Conservation (phyloP, 345 rosid genomes). For the Syzygium oleosum region DNA sequence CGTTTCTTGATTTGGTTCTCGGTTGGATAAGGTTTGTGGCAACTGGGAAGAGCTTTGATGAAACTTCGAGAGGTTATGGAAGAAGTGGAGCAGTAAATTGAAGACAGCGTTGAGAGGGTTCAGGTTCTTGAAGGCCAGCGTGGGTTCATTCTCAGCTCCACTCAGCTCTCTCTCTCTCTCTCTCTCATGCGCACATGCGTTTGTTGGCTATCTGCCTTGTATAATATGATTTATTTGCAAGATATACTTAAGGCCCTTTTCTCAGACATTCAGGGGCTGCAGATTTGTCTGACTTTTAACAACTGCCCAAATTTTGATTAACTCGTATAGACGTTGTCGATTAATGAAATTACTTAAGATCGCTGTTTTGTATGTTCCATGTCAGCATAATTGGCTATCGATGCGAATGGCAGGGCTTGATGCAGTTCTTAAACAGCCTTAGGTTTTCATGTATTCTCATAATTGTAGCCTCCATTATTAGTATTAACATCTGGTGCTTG, state of each 20-base stretch:
- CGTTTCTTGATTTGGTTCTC: neutral
- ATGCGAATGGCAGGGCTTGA: too few relatives aligned
- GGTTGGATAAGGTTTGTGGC: constrained; percentile 30
- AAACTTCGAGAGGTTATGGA: constrained; percentile 53
- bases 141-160: constrained; percentile 64
- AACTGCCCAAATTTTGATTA: neutral
- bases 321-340: too few relatives aligned
- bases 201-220: too few relatives aligned
- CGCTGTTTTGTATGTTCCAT: too few relatives aligned
- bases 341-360: too few relatives aligned
- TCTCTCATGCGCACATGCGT: too few relatives aligned
- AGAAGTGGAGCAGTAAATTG: constrained; percentile 51
- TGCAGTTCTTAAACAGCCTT: too few relatives aligned
- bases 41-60: constrained; percentile 54
- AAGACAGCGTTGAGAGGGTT: constrained; percentile 43
- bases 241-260: too few relatives aligned
- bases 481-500: neutral
- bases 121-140: constrained; percentile 64
- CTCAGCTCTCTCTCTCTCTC: constrained; percentile 25
- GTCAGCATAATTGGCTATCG: too few relatives aligned
- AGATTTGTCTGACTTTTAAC: neutral
- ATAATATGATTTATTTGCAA: too few relatives aligned
- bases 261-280: neutral
- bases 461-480: neutral
- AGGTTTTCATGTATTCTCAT: too few relatives aligned